Evolutionary conservation across 192 early-diverging fungal species (phyloP), one percentile per base, ranked within the genome.

Genomic region (Coemansia sp.): DNA sequence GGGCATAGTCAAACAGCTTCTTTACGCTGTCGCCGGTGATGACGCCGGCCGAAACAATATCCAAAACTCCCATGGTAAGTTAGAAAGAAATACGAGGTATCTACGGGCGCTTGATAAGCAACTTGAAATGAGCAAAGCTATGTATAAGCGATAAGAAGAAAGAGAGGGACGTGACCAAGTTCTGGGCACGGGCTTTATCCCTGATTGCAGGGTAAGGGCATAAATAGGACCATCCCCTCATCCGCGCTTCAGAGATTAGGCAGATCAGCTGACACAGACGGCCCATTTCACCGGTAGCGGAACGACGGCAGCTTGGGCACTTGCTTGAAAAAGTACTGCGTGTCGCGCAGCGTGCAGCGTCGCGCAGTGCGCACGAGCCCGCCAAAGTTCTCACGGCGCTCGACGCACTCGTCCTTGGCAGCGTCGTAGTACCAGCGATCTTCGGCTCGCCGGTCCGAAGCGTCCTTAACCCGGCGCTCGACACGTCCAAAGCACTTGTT

Each of bases 1-100:
- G 83, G 26, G 86, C 87, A 57, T 88, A 92, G 64, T 86, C 69
- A 60, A 91, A 89, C 56, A 90, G 74, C 85, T 91, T 93, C 82
- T 86, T 86, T 74, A 96, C 87, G 82, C 94, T 85, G 78, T 97
- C 91, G 71, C 94, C 94, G 62, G 94, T 94, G 74, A 97, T 82
- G 75, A 97, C 94, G 60, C 94, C 94, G 72, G 93, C 82, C 53
- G 90, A 89, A 74, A 96, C 88, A 67, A 94, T 85, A 75, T 88
- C 87, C 64, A 91, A 84, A 58, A 94, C 67, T 83, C 90, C 91
- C 88, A 90, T 29, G 49, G 25, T 57, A 11, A 51, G 38, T 4
- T 43, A 35, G 11, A 31, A 47, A 55, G 50, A 27, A 54, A 37
- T 38, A 57, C 12, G 19, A 31, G 49, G 12, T 55, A 16, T 17